These are phyloP conservation scores for Pulicaria dysenterica DNA, from an alignment of 129 eudicot genomes.

Conservation along the genomic window DNA sequence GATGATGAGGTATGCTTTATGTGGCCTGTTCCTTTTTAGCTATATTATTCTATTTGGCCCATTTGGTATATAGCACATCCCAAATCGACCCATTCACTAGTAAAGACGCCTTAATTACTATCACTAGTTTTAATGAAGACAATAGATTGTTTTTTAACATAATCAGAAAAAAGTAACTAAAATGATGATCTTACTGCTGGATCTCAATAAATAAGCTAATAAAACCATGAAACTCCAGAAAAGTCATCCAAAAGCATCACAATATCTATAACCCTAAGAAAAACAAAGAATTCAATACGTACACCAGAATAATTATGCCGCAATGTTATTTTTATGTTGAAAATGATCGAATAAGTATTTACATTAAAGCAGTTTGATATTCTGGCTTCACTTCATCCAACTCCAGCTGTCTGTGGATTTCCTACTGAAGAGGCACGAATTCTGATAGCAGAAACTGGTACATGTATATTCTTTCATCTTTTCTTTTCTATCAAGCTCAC, in stretches of 20 bases:
- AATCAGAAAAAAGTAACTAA: not conserved
- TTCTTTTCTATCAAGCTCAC: constrained; percentile 13
- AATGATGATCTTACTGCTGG: not conserved
- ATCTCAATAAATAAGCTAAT: not conserved
- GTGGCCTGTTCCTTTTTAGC: not conserved
- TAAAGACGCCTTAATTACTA: not conserved
- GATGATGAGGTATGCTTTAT: constrained; percentile 78
- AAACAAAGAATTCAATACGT: too few species aligned
- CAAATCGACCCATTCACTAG: not conserved
- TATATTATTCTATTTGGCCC: not conserved
- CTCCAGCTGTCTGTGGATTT: constrained; percentile 97
- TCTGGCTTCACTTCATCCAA: constrained; percentile 93
- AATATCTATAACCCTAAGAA: too few species aligned
- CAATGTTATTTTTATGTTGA: too few species aligned
- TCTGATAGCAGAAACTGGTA: constrained; percentile 92
- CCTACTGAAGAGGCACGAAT: constrained; percentile 87
- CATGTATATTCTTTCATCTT: constrained; percentile 36
- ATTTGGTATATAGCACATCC: not conserved
- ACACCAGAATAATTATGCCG: too few species aligned
- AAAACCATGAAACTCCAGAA: too few species aligned
- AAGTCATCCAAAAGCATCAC: too few species aligned
- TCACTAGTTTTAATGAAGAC: constrained; percentile 11
- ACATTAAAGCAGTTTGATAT: constrained; percentile 65
- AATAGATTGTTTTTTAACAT: not conserved
- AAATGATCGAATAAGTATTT: not conserved